Evolutionary conservation across 148 eudicot species (phyloP).

Genomic region (Beta vulgaris): DNA sequence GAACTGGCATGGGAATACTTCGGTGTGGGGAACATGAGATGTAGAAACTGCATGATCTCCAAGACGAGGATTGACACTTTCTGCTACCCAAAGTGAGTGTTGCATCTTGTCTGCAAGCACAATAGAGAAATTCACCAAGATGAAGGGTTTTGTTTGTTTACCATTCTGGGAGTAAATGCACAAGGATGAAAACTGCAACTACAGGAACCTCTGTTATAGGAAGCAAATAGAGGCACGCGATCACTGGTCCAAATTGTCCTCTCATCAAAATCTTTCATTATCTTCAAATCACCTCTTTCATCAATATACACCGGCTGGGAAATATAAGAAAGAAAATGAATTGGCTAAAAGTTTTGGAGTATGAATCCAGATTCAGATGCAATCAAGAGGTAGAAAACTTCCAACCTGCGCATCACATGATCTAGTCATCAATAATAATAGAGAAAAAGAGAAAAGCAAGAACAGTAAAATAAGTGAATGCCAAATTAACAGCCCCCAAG

Average conservation of each 20-base stretch:
- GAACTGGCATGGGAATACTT: constrained; percentile 49
- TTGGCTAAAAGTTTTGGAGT: constrained; percentile 1
- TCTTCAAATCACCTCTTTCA: constrained; percentile 70
- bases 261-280: constrained; percentile 86
- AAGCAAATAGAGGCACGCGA: constrained; percentile 75
- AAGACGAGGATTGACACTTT: constrained; percentile 39
- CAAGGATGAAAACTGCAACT: background rate
- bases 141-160: constrained; percentile 1
- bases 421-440: constrained; percentile 8
- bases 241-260: constrained; percentile 94
- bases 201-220: constrained; percentile 73
- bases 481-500: background rate
- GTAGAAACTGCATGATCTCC: constrained; percentile 36
- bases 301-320: constrained; percentile 60
- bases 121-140: constrained; percentile 8
- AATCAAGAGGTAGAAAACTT: background rate
- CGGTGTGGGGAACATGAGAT: constrained; percentile 41
- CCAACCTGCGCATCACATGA: background rate
- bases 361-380: constrained; percentile 5
- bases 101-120: constrained; percentile 67
- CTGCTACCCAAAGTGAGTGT: constrained; percentile 84
- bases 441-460: background rate
- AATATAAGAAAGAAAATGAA: constrained; percentile 5
- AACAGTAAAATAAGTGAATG: background rate
- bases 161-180: background rate